These are phyloP conservation scores for Yamadazyma atlantica DNA, from an alignment of 1,139 yeast genomes.

Conservation along the genomic window DNA sequence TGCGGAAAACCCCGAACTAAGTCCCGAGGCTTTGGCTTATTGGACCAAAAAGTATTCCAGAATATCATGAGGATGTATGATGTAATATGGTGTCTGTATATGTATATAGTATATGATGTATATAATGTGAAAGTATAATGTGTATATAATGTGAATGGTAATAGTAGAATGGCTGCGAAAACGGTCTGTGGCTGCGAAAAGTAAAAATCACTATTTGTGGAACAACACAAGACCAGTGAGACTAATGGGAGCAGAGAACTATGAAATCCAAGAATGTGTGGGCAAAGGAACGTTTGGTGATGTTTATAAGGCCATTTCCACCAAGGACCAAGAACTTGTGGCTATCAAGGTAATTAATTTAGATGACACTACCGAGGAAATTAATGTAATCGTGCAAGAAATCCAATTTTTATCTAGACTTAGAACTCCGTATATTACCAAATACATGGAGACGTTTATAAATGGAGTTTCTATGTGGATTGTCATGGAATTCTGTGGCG, in stretches of 20 bases:
- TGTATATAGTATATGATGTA: not conserved
- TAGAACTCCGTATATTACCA: slow-evolving; percentile 63
- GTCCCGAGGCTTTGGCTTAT: slow-evolving; percentile 47
- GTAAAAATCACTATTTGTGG: slow-evolving; percentile 2
- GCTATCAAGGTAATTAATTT: slow-evolving; percentile 81
- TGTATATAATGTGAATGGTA: not conserved
- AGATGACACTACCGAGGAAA: slow-evolving; percentile 73
- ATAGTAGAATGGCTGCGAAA: slow-evolving; percentile 5
- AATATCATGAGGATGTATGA: not conserved
- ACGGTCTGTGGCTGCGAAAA: not conserved
- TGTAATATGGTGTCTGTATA: too few relatives aligned
- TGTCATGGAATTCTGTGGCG: slow-evolving; percentile 91
- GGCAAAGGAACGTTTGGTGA: slow-evolving; percentile 90
- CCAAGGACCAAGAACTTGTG: slow-evolving; percentile 39
- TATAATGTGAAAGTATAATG: not conserved
- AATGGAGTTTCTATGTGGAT: slow-evolving; percentile 75
- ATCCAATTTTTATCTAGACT: slow-evolving; percentile 69
- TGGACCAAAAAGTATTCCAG: slow-evolving; percentile 38
- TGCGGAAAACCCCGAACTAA: slow-evolving; percentile 30
- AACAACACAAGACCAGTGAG: not conserved
- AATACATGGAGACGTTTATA: slow-evolving; percentile 62
- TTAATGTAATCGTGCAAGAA: slow-evolving; percentile 64
- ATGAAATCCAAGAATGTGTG: slow-evolving; percentile 54
- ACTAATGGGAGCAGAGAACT: slow-evolving; percentile 23
- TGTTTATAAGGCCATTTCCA: slow-evolving; percentile 64